A percentile compares a stretch with the other conserved stretches of the same genome.
These are phyloP conservation scores for Chlamydomonas eustigma DNA, from an alignment of 139 green algal species.

Conservation along the genomic window DNA sequence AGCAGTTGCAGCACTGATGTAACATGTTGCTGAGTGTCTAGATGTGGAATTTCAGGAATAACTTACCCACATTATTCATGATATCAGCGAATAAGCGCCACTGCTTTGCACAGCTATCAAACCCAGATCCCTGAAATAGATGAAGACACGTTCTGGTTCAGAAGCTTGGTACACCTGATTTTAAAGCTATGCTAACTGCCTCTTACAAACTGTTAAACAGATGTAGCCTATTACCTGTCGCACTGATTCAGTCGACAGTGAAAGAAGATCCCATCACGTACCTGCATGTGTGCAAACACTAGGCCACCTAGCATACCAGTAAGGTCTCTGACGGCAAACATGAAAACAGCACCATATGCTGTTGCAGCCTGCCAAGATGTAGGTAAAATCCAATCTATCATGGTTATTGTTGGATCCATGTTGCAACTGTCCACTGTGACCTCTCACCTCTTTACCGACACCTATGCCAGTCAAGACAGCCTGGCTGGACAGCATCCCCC, in stretches of 20 bases:
- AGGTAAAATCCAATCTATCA: no score
- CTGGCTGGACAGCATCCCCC: constrained; percentile 63
- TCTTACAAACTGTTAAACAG: no score
- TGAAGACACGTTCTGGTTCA: no score
- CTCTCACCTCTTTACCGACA: constrained; percentile 50
- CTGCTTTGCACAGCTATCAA: constrained; percentile 71
- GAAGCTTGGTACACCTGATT: no score
- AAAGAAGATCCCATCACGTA: not conserved
- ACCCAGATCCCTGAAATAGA: constrained; percentile 31
- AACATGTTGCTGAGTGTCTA: no score
- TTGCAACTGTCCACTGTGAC: no score
- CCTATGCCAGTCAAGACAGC: constrained; percentile 69
- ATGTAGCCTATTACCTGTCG: no score
- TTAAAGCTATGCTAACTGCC: not conserved
- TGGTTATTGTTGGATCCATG: no score
- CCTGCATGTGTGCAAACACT: constrained; percentile 56
- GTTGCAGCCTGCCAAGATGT: no score
- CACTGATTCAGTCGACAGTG: no score
- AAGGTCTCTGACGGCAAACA: constrained; percentile 69
- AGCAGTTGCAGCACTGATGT: no score
- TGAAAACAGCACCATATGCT: constrained; percentile 50
- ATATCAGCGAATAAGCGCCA: constrained; percentile 73
- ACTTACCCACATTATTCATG: constrained; percentile 47
- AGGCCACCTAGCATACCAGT: constrained; percentile 64
- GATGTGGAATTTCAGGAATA: no score